These are phyloP conservation scores for Escallonia rubra DNA, from an alignment of 129 eudicot genomes.

Conservation along the genomic window DNA sequence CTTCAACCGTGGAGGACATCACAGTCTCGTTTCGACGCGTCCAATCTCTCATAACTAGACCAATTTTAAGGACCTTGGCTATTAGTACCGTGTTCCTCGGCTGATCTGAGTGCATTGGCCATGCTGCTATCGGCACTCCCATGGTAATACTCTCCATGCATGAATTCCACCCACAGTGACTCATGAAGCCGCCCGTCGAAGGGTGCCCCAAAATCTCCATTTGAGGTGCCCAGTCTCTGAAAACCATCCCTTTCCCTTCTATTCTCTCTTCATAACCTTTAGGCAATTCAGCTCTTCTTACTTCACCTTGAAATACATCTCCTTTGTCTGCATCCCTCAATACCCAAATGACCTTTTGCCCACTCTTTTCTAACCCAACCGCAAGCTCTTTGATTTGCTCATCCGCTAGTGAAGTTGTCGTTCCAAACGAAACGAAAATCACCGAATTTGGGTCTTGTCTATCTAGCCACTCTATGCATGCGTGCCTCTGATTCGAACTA, in stretches of 20 bases:
- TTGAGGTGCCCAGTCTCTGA: slow-evolving; percentile 48
- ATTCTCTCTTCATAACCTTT: slow-evolving; percentile 38
- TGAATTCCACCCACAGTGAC: slow-evolving; percentile 59
- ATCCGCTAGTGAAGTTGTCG: slow-evolving; percentile 26
- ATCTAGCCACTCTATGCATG: slow-evolving; percentile 58
- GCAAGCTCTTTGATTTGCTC: slow-evolving; percentile 39
- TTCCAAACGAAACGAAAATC: slow-evolving; percentile 38
- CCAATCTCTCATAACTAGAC: slow-evolving; percentile 33
- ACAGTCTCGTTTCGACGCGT: slow-evolving; percentile 6
- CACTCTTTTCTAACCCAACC: slow-evolving; percentile 36
- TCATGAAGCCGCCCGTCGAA: slow-evolving; percentile 43
- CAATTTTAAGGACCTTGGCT: slow-evolving; percentile 25
- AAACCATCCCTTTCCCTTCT: slow-evolving; percentile 27
- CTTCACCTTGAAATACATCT: slow-evolving; percentile 7
- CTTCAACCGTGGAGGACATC: slow-evolving; percentile 10
- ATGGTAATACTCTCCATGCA: slow-evolving; percentile 42
- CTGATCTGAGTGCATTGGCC: slow-evolving; percentile 63
- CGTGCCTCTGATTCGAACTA: slow-evolving; percentile 11
- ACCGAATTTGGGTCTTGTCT: slow-evolving; percentile 32
- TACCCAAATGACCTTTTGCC: slow-evolving; percentile 47
- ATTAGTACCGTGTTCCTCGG: slow-evolving; percentile 32
- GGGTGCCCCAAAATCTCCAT: slow-evolving; percentile 38
- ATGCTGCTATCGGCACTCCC: slow-evolving; percentile 48
- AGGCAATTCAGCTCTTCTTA: slow-evolving; percentile 13
- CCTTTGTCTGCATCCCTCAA: slow-evolving; percentile 43